A percentile compares a stretch with the other conserved stretches of the same genome.
phyloP scores from a whole-genome alignment of 169 alveolate genomes.

The Plasmodium fragile region DNA sequence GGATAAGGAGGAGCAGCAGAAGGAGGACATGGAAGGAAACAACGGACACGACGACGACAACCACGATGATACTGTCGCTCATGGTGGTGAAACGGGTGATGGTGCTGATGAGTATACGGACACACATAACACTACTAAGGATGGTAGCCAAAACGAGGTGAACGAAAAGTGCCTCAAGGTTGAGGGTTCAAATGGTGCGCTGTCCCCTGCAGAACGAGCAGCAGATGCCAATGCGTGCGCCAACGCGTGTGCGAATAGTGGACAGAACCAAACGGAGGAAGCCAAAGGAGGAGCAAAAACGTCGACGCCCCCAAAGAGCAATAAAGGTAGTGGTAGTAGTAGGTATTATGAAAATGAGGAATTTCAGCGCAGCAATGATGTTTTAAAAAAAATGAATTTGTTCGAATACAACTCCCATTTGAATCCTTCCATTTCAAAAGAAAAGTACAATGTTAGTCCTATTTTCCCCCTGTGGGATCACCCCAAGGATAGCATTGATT shows the following conservation, averaged over 20 bases:
- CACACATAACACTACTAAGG: neutral
- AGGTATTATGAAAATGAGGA: neutral
- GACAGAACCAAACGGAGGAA: neutral
- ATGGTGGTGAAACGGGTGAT: neutral
- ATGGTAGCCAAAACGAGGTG: neutral
- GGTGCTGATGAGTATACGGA: neutral
- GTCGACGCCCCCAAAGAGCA: neutral
- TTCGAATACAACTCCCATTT: conserved; percentile 70
- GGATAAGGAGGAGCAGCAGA: neutral
- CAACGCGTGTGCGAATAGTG: no score
- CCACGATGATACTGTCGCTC: neutral
- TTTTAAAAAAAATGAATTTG: conserved; percentile 9
- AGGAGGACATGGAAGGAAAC: neutral
- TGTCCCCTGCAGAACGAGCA: neutral
- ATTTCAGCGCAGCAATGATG: conserved; percentile 19
- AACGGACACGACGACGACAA: neutral
- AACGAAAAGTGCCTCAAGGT: neutral
- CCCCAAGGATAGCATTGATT: conserved; percentile 89
- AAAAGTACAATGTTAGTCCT: conserved; percentile 59
- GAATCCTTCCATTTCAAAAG: conserved; percentile 59
- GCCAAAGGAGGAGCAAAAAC: neutral
- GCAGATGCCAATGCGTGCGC: neutral
- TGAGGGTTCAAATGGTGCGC: neutral
- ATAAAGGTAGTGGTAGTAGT: no score
- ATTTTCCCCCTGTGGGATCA: conserved; percentile 91